phyloP scores from a whole-genome alignment of 1,284 basidiomycete species.

The Cryptococcus wingfieldii region DNA sequence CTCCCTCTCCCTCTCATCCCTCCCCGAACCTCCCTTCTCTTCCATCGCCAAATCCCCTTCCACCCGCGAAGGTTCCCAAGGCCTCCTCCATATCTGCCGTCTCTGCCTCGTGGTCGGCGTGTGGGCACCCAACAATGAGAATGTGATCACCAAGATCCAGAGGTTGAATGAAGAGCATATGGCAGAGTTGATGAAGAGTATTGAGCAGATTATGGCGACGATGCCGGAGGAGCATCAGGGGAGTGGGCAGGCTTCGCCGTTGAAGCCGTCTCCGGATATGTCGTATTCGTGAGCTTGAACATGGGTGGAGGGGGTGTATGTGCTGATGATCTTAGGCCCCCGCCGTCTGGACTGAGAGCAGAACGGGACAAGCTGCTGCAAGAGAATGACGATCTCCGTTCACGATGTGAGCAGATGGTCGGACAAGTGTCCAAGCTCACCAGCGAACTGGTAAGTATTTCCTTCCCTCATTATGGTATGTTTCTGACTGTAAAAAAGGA shows the following conservation, averaged over 20 bases:
- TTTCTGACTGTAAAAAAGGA: slow-evolving; percentile 14
- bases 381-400: slow-evolving; percentile 41
- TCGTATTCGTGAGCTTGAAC: slow-evolving; percentile 11
- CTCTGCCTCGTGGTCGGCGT: slow-evolving; percentile 38
- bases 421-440: slow-evolving; percentile 43
- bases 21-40: slow-evolving; percentile 43
- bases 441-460: slow-evolving; percentile 23
- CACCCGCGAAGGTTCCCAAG: slow-evolving; percentile 24
- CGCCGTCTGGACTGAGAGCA: slow-evolving; percentile 19
- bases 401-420: slow-evolving; percentile 29
- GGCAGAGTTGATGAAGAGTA: slow-evolving; percentile 45
- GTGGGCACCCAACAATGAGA: slow-evolving; percentile 43
- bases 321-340: slow-evolving; percentile 10
- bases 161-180: slow-evolving; percentile 39
- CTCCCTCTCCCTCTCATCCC: slow-evolving; percentile 29
- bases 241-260: slow-evolving; percentile 4
- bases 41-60: slow-evolving; percentile 35
- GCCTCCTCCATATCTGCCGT: slow-evolving; percentile 35
- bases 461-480: not conserved
- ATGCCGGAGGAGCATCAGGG: slow-evolving; percentile 23
- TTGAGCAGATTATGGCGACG: slow-evolving; percentile 41
- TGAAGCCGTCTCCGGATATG: slow-evolving; percentile 8
- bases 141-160: slow-evolving; percentile 44
- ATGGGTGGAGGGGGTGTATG: not conserved
- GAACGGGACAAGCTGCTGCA: slow-evolving; percentile 39